These are phyloP conservation scores for Baorangia bicolor DNA, from an alignment of 768 basidiomycete genomes.

Conservation along the genomic window DNA sequence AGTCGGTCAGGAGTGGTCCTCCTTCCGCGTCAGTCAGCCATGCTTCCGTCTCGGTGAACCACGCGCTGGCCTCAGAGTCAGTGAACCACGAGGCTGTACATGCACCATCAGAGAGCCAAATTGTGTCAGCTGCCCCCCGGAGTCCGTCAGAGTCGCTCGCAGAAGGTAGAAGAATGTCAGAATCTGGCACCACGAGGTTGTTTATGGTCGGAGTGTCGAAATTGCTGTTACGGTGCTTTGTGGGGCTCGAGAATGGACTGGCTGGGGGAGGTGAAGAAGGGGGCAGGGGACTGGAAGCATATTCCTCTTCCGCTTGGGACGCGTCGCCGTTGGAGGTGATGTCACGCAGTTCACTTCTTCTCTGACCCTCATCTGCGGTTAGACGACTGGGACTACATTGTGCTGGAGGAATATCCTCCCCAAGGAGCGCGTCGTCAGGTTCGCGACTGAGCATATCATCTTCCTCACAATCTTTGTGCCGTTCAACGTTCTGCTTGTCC, in stretches of 20 bases:
- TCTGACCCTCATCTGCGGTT: neutral
- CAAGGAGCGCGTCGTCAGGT: conserved; percentile 40
- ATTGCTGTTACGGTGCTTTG: neutral
- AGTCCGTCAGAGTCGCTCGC: conserved; percentile 5
- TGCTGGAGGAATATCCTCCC: conserved; percentile 36
- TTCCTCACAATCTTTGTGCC: conserved; percentile 24
- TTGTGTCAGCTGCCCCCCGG: neutral
- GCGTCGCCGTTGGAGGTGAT: conserved; percentile 8
- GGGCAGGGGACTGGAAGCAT: conserved; percentile 50
- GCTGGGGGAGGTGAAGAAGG: conserved; percentile 62
- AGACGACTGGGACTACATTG: conserved; percentile 4
- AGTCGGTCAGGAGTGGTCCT: conserved; percentile 47
- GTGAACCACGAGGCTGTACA: conserved; percentile 7
- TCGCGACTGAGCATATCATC: conserved; percentile 32
- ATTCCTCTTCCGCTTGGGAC: conserved; percentile 24
- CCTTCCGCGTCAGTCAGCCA: conserved; percentile 30
- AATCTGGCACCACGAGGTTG: conserved; percentile 7
- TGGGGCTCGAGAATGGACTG: conserved; percentile 43
- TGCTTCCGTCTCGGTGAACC: conserved; percentile 29
- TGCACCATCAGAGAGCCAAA: conserved; percentile 17
- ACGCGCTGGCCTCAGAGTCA: conserved; percentile 19
- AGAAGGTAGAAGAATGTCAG: conserved; percentile 11
- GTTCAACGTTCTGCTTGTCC: conserved; percentile 5
- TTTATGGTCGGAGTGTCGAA: conserved; percentile 20
- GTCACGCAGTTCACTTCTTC: conserved; percentile 17